Conservation (phyloP, 2,329 filamentous ascomycete genomes). For the Diaporthe sp. region DNA sequence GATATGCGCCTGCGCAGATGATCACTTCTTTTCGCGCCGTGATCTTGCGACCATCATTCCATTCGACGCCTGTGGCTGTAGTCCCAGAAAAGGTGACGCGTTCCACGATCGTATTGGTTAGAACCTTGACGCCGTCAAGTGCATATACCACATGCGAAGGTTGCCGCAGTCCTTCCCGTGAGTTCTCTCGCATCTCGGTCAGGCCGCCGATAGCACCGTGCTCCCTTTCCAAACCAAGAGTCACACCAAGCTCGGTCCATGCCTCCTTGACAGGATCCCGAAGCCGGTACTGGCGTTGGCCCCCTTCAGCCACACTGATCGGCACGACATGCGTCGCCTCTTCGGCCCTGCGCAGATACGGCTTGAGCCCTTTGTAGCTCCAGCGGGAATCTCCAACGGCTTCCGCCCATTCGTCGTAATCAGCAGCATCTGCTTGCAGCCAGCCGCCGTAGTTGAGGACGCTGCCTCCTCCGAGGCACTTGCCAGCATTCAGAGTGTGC, state of each 20-base stretch:
- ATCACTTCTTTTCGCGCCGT: conserved; percentile 50
- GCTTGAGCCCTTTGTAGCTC: conserved; percentile 58
- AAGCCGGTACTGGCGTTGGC: conserved; percentile 53
- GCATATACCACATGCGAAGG: conserved; percentile 44
- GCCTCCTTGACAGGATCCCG: conserved; percentile 50
- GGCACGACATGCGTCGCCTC: conserved; percentile 48
- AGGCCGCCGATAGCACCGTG: conserved; percentile 50
- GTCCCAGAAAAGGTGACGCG: conserved; percentile 40
- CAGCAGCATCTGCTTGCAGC: conserved; percentile 44
- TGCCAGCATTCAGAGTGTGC: conserved; percentile 42
- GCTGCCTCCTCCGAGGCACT: conserved; percentile 45
- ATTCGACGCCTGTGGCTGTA: conserved; percentile 45
- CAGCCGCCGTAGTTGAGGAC: conserved; percentile 46
- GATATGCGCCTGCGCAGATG: conserved; percentile 51
- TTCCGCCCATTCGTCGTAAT: conserved; percentile 44
- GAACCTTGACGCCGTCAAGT: conserved; percentile 45
- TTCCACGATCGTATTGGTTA: conserved; percentile 43
- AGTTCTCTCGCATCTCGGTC: conserved; percentile 46
- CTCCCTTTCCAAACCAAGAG: conserved; percentile 46
- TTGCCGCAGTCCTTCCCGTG: conserved; percentile 41
- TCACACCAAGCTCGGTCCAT: conserved; percentile 56
- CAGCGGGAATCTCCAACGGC: conserved; percentile 54
- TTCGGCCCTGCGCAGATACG: conserved; percentile 59
- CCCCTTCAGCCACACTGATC: conserved; percentile 42
- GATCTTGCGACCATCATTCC: conserved; percentile 46